These are phyloP conservation scores for Seiridium cupressi DNA, from an alignment of 2,329 filamentous ascomycete species.

Conservation along the genomic window DNA sequence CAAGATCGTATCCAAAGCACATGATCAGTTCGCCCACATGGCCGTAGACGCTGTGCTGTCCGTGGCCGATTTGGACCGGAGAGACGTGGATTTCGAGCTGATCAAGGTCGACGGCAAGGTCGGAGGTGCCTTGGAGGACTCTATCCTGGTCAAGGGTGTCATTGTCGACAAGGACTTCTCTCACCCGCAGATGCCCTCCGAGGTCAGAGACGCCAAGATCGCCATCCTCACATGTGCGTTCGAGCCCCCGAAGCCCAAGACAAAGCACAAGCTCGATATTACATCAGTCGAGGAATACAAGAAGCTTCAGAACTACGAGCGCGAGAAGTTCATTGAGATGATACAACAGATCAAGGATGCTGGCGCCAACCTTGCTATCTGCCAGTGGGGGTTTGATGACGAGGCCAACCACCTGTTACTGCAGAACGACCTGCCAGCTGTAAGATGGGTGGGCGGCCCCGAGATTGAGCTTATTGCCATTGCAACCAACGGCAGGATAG, in stretches of 20 bases:
- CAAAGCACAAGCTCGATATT: slow-evolving; percentile 98
- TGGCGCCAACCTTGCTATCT: slow-evolving; percentile 95
- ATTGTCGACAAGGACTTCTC: slow-evolving; percentile 99
- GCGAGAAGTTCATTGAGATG: slow-evolving; percentile 97
- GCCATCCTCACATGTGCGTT: slow-evolving; percentile 98
- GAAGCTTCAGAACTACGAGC: slow-evolving; percentile 93
- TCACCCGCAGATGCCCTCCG: slow-evolving; percentile 96
- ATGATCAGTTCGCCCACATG: slow-evolving; percentile 97
- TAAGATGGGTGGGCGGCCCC: slow-evolving; percentile 95
- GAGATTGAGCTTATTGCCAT: slow-evolving; percentile 99
- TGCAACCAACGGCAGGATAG: slow-evolving; percentile 95
- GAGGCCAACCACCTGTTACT: slow-evolving; percentile 97
- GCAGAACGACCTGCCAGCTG: slow-evolving; percentile 92
- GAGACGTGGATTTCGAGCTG: slow-evolving; percentile 97
- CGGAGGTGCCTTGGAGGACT: slow-evolving; percentile 89
- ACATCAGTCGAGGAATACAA: slow-evolving; percentile 97
- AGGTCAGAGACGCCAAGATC: slow-evolving; percentile 93
- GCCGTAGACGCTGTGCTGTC: slow-evolving; percentile 96
- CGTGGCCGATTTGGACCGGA: slow-evolving; percentile 91
- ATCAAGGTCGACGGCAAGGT: slow-evolving; percentile 99
- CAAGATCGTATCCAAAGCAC: slow-evolving; percentile 98
- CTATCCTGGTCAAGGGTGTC: slow-evolving; percentile 92
- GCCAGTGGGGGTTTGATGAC: slow-evolving; percentile 99
- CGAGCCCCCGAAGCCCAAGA: slow-evolving; percentile 98
- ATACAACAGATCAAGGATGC: slow-evolving; percentile 97